A percentile compares a stretch with the other conserved stretches of the same genome.
Evolutionary conservation across 148 eudicot genomes (phyloP).

Genomic region (Hydrangea macrophylla): DNA sequence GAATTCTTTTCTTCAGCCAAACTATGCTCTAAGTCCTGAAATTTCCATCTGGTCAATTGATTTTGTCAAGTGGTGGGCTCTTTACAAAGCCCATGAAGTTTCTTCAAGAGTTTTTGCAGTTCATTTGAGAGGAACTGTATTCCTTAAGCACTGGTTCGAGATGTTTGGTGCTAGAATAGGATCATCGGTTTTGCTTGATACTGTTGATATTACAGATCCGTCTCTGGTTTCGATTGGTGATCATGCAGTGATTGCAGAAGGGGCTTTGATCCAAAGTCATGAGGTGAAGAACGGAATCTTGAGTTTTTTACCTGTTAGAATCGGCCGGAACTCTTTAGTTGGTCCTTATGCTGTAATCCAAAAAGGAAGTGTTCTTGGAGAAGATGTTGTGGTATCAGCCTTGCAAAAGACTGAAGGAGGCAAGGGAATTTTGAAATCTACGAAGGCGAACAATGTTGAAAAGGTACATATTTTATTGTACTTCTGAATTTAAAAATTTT

Average conservation of each 20-base stretch:
- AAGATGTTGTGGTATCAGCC: constrained; percentile 31
- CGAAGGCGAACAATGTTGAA: constrained; percentile 6
- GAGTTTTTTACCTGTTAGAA: constrained; percentile 42
- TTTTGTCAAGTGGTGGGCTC: constrained; percentile 56
- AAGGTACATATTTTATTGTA: constrained; percentile 20
- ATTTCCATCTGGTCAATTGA: constrained; percentile 41
- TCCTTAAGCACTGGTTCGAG: constrained; percentile 43
- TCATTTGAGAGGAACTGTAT: constrained; percentile 51
- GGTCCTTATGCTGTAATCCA: constrained; percentile 50
- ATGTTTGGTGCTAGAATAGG: constrained; percentile 52
- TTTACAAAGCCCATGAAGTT: constrained; percentile 43
- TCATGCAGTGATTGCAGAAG: constrained; percentile 50
- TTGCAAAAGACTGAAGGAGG: constrained; percentile 37
- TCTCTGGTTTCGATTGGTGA: constrained; percentile 44
- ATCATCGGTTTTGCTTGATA: constrained; percentile 47
- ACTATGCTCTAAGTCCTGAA: constrained; percentile 40
- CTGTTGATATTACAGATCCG: constrained; percentile 50
- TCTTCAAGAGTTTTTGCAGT: constrained; percentile 46
- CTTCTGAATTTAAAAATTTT: too few relatives aligned
- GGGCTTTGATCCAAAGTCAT: constrained; percentile 48
- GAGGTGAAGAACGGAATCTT: constrained; percentile 45
- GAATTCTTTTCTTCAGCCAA: constrained; percentile 48
- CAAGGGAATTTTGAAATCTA: constrained; percentile 21
- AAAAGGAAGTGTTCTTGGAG: constrained; percentile 39
- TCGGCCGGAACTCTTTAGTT: constrained; percentile 33